phyloP scores from a whole-genome alignment of 2,329 filamentous ascomycete species.

The Xylariaceae sp. region DNA sequence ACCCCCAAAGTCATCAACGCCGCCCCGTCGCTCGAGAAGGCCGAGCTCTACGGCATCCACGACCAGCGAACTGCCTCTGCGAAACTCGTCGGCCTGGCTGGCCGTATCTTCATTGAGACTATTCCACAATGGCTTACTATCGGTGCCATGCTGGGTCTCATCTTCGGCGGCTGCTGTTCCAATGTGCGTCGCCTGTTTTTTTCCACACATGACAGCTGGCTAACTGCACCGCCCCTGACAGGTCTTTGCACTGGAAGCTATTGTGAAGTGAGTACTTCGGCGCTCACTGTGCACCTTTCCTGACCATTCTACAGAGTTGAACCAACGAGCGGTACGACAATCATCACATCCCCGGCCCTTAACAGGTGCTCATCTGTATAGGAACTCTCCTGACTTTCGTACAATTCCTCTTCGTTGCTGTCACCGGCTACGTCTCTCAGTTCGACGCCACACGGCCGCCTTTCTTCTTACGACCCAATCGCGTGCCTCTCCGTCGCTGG shows the following conservation, averaged over 20 bases:
- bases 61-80: constrained; percentile 48
- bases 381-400: constrained; percentile 85
- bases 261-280: constrained; percentile 76
- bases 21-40: constrained; percentile 50
- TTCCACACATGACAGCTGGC: constrained; percentile 2
- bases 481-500: constrained; percentile 82
- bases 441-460: constrained; percentile 64
- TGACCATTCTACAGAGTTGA: constrained; percentile 58
- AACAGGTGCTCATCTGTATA: constrained; percentile 32
- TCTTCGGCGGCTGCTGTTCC: constrained; percentile 93
- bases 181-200: constrained; percentile 55
- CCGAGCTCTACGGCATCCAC: constrained; percentile 52
- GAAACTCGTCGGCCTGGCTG: constrained; percentile 47
- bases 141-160: constrained; percentile 70
- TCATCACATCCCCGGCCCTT: constrained; percentile 10
- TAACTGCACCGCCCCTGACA: constrained; percentile 39
- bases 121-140: constrained; percentile 62
- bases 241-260: constrained; percentile 94
- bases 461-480: constrained; percentile 71
- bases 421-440: constrained; percentile 73
- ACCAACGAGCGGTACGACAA: constrained; percentile 67
- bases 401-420: constrained; percentile 78
- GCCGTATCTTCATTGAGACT: constrained; percentile 53
- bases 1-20: constrained; percentile 52
- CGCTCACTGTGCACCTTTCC: constrained; percentile 14